Percentiles rank a stretch among this genome's conserved stretches.
Evolutionary conservation across 2,329 filamentous ascomycete species (phyloP).

Genomic region (Fragosphaeria purpurea): DNA sequence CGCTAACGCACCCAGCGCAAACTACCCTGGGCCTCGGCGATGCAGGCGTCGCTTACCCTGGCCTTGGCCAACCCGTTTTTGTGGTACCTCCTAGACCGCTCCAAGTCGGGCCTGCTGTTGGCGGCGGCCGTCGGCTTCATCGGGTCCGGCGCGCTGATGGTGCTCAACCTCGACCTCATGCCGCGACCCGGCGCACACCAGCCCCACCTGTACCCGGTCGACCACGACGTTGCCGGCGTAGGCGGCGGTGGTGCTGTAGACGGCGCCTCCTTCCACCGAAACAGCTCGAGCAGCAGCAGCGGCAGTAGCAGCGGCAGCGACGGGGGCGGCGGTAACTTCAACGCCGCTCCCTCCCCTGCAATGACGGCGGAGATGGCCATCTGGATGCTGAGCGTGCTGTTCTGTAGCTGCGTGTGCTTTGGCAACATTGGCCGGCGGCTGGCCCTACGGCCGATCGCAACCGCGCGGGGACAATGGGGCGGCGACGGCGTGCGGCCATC

Average conservation of each 20-base stretch:
- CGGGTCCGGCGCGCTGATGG: constrained; percentile 65
- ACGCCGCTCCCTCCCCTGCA: constrained; percentile 21
- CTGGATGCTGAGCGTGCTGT: constrained; percentile 89
- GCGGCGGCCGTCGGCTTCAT: constrained; percentile 62
- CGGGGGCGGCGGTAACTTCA: constrained; percentile 4
- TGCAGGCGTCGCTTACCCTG: constrained; percentile 85
- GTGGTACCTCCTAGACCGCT: constrained; percentile 94
- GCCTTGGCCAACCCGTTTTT: constrained; percentile 85
- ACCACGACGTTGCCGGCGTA: constrained; percentile 1
- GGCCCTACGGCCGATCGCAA: constrained; percentile 31
- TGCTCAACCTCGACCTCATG: constrained; percentile 68
- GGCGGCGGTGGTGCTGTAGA: constrained; percentile 1
- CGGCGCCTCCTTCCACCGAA: constrained; percentile 6
- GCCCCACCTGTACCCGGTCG: background rate
- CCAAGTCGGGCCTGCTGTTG: constrained; percentile 71
- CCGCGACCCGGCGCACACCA: constrained; percentile 47
- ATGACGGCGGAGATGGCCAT: constrained; percentile 63
- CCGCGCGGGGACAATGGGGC: background rate
- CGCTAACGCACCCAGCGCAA: constrained; percentile 50
- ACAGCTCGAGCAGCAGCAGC: constrained; percentile 12
- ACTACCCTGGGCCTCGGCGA: constrained; percentile 84
- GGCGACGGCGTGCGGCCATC: background rate
- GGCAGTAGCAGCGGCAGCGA: constrained; percentile 4
- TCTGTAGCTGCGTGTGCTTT: constrained; percentile 92
- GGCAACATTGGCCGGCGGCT: constrained; percentile 85